Percentiles rank a stretch among this genome's conserved stretches.
Conservation (phyloP, 108 stramenopile species). For the Conticribra guillardii region DNA sequence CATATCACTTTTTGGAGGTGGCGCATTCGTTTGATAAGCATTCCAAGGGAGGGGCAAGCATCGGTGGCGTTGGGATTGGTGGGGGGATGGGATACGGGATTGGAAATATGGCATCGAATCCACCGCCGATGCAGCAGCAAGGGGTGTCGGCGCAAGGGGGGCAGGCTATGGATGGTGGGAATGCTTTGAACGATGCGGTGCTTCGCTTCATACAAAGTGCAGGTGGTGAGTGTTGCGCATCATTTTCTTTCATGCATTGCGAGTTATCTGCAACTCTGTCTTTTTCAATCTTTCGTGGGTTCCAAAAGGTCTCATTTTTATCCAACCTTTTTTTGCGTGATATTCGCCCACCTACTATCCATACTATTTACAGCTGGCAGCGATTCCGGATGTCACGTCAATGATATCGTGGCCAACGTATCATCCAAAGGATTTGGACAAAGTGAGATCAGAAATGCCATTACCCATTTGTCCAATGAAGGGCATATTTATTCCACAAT, state of each 20-base stretch:
- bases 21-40: conserved; percentile 67
- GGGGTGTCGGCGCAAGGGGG: conserved; percentile 18
- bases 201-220: conserved; percentile 11
- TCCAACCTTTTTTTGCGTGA: too few species aligned
- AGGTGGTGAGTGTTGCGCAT: conserved; percentile 34
- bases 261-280: neutral
- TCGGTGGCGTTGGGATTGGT: conserved; percentile 2
- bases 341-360: too few species aligned
- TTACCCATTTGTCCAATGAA: conserved; percentile 66
- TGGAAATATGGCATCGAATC: conserved; percentile 47
- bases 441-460: conserved; percentile 54
- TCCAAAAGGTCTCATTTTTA: too few species aligned
- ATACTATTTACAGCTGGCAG: conserved; percentile 8
- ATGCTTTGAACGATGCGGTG: conserved; percentile 20
- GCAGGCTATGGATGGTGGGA: conserved; percentile 25
- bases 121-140: conserved; percentile 23
- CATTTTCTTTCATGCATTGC: neutral
- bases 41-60: conserved; percentile 25
- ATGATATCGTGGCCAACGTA: conserved; percentile 24
- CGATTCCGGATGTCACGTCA: conserved; percentile 52
- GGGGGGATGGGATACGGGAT: conserved; percentile 45
- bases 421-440: conserved; percentile 38
- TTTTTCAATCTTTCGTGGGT: conserved; percentile 1
- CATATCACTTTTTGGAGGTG: conserved; percentile 85
- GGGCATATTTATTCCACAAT: conserved; percentile 84